Evolutionary conservation across 495 filamentous ascomycete species (phyloP).

Genomic region (Eremomyces bilateralis): DNA sequence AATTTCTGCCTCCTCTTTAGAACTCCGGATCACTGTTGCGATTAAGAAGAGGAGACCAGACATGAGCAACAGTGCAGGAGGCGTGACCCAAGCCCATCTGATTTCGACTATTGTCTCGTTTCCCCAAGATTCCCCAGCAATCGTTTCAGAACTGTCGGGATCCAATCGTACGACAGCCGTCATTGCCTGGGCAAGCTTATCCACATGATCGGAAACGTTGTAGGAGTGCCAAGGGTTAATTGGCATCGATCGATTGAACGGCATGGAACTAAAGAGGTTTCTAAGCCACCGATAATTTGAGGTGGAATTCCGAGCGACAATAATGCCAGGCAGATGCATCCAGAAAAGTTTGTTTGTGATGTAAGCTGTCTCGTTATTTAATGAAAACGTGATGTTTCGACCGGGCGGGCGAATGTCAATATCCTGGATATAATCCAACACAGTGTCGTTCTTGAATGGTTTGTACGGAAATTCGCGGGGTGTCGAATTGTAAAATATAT

Average conservation of each 20-base stretch:
- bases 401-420: conserved; percentile 1
- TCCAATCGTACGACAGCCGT: conserved; percentile 7
- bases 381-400: neutral
- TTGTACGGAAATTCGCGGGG: conserved; percentile 3
- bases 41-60: conserved; percentile 8
- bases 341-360: conserved; percentile 4
- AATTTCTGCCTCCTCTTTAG: conserved; percentile 5
- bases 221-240: conserved; percentile 6
- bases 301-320: conserved; percentile 3
- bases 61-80: conserved; percentile 6
- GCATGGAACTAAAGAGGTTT: too few relatives aligned
- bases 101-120: conserved; percentile 5
- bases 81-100: conserved; percentile 7
- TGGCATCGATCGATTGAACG: neutral
- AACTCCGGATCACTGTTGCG: conserved; percentile 6
- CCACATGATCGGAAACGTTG: conserved; percentile 6
- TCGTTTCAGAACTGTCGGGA: neutral
- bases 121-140: conserved; percentile 4
- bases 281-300: too few relatives aligned
- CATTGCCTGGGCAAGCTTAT: conserved; percentile 4
- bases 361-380: conserved; percentile 1
- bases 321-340: conserved; percentile 4
- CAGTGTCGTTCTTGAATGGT: neutral
- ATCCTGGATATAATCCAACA: conserved; percentile 4
- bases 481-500: conserved; percentile 5